Evolutionary conservation across 768 basidiomycete genomes (phyloP), one percentile per base, ranked within the genome.

Genomic region (Serendipita sp.): DNA sequence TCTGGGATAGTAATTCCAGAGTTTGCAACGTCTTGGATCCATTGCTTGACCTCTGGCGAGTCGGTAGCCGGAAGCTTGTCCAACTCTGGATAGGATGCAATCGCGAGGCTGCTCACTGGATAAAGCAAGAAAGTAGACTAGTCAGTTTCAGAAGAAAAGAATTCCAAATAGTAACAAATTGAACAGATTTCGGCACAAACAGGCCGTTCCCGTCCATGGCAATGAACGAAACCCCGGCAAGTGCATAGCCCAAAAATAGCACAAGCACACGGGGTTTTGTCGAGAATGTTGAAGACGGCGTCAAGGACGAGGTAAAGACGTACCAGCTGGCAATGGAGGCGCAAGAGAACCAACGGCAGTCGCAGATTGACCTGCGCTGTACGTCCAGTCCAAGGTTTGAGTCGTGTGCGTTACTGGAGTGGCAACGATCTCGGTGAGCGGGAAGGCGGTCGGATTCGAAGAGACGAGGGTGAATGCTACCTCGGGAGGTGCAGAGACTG

Each of bases 1-100:
- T 76, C 68, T 5, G 88, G 87, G 69, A 88, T 84, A 2, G 69
- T 50, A 44, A 87, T 68, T 43, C 84, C 84, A 8, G 82, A 80
- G 48, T 74, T 73, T 3, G 69, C 55, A 29, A 89, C 83, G 13
- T 86, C 81, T 63, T 76, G 62, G n/a, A 85, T 83, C 88, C 88
- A 91, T 69, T 81, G 78, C 67, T 80, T 75, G 6, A 90, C 87
- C 67, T 84, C 73, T 18, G 81, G 76, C 3, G 82, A 81, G 73
- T 86, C 80, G 2, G 75, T 78, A 3, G 83, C 79, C 34, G 87
- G 86, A 1, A 76, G 69, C 31, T 70, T 73, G 73, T 90, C 88
- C n/a, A 88, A 74, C 0, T 79, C 43, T 2, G 88, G 88, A 70
- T 87, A 91, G 66, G 80, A 79, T 16, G 81, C 67, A 2, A 83